A percentile compares a stretch with the other conserved stretches of the same genome.
These are phyloP conservation scores for Parsonsia alboflavescens DNA, from an alignment of 257 asterid genomes.

Conservation along the genomic window DNA sequence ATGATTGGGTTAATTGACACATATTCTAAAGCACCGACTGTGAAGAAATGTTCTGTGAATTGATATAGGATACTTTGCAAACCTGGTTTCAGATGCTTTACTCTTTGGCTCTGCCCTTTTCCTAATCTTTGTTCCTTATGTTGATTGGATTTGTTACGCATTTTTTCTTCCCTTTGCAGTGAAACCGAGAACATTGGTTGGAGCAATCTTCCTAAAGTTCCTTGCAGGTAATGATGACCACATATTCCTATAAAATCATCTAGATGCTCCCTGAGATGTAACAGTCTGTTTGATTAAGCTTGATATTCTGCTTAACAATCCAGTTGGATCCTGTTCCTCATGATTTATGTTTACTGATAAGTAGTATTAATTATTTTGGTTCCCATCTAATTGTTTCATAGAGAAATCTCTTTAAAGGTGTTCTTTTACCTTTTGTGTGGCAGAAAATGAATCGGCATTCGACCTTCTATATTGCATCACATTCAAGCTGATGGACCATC, in stretches of 20 bases:
- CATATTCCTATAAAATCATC: background rate
- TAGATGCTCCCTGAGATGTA: background rate
- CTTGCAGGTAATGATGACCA: constrained; percentile 58
- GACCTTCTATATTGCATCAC: constrained; percentile 92
- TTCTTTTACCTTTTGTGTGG: constrained; percentile 20
- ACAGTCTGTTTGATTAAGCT: background rate
- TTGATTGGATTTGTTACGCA: background rate
- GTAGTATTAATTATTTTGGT: background rate
- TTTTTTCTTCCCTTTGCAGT: constrained; percentile 39
- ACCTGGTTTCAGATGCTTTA: background rate
- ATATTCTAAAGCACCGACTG: background rate
- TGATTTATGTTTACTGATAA: background rate
- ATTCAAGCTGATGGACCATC: constrained; percentile 96
- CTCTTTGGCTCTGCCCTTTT: background rate
- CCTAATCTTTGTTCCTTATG: background rate
- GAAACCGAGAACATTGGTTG: constrained; percentile 80
- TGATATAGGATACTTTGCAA: background rate
- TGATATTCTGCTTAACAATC: background rate
- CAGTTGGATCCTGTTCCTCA: background rate
- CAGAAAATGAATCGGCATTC: constrained; percentile 92
- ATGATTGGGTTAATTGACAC: background rate
- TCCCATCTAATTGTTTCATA: background rate
- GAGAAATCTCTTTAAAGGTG: background rate
- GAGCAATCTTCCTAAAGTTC: constrained; percentile 93
- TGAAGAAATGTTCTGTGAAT: background rate